A percentile compares a stretch with the other conserved stretches of the same genome.
Evolutionary conservation across 2,329 filamentous ascomycete species (phyloP).

Genomic region (Emergomyces pasteurianus): DNA sequence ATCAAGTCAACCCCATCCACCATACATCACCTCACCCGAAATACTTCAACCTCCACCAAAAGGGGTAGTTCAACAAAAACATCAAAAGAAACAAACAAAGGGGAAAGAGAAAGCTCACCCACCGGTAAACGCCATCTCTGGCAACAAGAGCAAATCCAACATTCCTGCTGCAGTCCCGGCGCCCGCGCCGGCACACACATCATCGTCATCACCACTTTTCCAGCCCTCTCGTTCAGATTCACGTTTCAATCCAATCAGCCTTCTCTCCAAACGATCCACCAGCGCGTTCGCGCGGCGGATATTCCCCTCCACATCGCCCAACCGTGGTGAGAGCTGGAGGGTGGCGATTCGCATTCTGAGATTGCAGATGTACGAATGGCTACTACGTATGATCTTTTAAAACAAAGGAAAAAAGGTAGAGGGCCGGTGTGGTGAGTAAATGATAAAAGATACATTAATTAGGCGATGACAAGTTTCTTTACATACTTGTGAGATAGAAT

Average conservation of each 20-base stretch:
- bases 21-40: not conserved
- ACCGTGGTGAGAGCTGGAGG: slow-evolving; percentile 32
- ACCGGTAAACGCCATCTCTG: slow-evolving; percentile 52
- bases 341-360: slow-evolving; percentile 35
- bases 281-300: slow-evolving; percentile 33
- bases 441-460: not conserved
- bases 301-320: slow-evolving; percentile 35
- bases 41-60: not conserved
- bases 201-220: slow-evolving; percentile 12
- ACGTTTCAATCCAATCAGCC: not conserved
- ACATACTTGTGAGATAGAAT: not conserved
- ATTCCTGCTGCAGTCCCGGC: slow-evolving; percentile 9
- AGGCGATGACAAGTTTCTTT: not conserved
- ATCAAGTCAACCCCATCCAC: not conserved
- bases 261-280: slow-evolving; percentile 17
- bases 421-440: not conserved
- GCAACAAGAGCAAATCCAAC: slow-evolving; percentile 48
- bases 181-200: slow-evolving; percentile 6
- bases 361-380: not conserved
- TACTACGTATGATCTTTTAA: not conserved
- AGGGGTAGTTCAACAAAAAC: not conserved
- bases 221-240: slow-evolving; percentile 11
- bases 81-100: not conserved
- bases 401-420: not conserved
- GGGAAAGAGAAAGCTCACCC: slow-evolving; percentile 10